Evolutionary conservation across 2,329 filamentous ascomycete genomes (phyloP).

Genomic region (Colletotrichum euphorbiae): DNA sequence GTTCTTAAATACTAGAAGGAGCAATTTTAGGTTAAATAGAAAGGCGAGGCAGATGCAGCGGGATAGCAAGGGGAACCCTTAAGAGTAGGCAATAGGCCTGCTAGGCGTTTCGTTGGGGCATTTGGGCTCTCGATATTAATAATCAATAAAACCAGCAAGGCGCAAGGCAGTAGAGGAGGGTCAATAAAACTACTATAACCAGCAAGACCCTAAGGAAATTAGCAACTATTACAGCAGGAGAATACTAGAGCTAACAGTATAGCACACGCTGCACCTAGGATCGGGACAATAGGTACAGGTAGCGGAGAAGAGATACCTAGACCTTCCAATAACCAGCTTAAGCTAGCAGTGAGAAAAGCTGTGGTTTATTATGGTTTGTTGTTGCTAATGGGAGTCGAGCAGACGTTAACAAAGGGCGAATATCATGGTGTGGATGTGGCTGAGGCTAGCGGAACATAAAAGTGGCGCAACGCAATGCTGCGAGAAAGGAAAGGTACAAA

Average conservation of each 20-base stretch:
- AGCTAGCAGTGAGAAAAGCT: background rate
- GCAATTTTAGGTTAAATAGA: no score
- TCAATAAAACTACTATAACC: background rate
- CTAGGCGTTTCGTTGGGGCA: background rate
- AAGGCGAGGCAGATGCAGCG: no score
- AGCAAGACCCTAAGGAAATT: background rate
- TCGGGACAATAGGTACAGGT: background rate
- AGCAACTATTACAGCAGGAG: background rate
- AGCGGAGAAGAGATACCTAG: background rate
- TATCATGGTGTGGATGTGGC: background rate
- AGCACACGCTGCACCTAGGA: background rate
- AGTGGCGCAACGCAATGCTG: background rate
- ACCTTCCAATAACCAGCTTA: background rate
- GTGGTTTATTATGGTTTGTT: background rate
- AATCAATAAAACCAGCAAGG: background rate
- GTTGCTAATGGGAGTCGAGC: background rate
- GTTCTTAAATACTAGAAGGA: no score
- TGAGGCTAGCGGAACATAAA: background rate
- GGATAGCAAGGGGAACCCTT: background rate
- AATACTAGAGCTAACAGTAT: background rate
- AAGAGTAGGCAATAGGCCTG: background rate
- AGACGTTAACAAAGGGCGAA: background rate
- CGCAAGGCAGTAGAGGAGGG: background rate
- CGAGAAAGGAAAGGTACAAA: slow-evolving; percentile 1
- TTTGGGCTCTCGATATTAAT: background rate